Conservation (phyloP, 2,329 filamentous ascomycete genomes). For the Xylaria sp. region DNA sequence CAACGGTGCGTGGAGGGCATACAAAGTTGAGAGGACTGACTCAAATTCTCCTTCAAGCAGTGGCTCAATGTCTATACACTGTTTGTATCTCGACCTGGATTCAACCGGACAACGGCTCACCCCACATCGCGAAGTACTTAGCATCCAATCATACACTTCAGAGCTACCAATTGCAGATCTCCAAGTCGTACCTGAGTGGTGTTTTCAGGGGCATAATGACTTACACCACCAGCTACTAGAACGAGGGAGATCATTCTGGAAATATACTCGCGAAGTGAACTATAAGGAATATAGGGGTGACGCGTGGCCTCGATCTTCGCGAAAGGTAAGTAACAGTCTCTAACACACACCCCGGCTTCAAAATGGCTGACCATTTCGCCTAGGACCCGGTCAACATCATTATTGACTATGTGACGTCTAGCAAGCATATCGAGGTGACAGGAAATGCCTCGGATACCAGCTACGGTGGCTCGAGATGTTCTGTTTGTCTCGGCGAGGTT, state of each 20-base stretch:
- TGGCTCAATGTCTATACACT: slow-evolving; percentile 15
- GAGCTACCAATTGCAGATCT: slow-evolving; percentile 19
- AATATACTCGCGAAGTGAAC: slow-evolving; percentile 2
- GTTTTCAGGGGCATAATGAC: background rate
- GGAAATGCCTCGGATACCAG: background rate
- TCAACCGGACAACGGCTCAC: slow-evolving; percentile 21
- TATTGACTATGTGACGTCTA: slow-evolving; percentile 28
- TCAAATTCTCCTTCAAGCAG: background rate
- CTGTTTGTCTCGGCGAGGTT: slow-evolving; percentile 18
- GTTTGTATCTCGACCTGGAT: slow-evolving; percentile 29
- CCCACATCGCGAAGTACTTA: slow-evolving; percentile 19
- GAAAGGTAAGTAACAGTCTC: background rate
- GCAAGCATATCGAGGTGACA: slow-evolving; percentile 4
- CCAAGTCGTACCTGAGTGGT: slow-evolving; percentile 25
- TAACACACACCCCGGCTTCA: background rate
- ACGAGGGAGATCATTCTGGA: slow-evolving; percentile 13
- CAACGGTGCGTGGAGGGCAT: slow-evolving; percentile 26
- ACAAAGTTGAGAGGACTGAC: slow-evolving; percentile 25
- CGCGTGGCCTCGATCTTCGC: slow-evolving; percentile 15
- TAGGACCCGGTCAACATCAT: slow-evolving; percentile 25
- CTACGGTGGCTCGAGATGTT: slow-evolving; percentile 9
- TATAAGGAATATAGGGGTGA: slow-evolving; percentile 17
- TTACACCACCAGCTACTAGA: background rate
- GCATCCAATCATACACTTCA: slow-evolving; percentile 20
- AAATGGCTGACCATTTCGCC: background rate